These are phyloP conservation scores for Musa itinerans DNA, from an alignment of 176 grass and related monocot species.

Conservation along the genomic window DNA sequence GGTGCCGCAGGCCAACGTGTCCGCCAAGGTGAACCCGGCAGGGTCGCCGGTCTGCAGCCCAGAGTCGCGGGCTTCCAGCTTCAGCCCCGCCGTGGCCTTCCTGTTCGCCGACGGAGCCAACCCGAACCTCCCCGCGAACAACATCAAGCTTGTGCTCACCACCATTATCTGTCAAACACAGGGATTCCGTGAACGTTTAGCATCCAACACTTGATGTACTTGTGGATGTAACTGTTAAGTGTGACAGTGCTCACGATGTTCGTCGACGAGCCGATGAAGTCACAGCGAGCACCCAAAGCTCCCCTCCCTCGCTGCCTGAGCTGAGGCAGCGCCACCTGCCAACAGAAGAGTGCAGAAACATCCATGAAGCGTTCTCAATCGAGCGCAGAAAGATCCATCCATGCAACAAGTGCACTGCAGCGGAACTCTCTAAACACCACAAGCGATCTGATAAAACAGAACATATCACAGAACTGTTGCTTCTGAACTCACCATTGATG, in stretches of 20 bases:
- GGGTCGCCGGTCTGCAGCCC: conserved; percentile 92
- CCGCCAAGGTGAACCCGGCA: conserved; percentile 84
- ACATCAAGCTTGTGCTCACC: conserved; percentile 83
- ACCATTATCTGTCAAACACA: conserved; percentile 63
- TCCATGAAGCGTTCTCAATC: background rate
- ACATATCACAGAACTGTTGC: background rate
- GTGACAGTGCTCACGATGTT: conserved; percentile 40
- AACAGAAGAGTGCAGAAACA: background rate
- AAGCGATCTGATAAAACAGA: too few species aligned
- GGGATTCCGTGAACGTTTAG: too few species aligned
- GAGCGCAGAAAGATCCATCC: too few species aligned
- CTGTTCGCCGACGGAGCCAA: conserved; percentile 93
- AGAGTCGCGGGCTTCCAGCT: conserved; percentile 72
- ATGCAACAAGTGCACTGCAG: too few species aligned
- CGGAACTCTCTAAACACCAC: too few species aligned
- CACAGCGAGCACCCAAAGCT: conserved; percentile 61
- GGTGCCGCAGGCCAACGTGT: conserved; percentile 75
- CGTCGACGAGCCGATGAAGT: conserved; percentile 82
- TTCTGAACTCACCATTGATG: conserved; percentile 35
- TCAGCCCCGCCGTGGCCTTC: conserved; percentile 82
- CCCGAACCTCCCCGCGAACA: conserved; percentile 83
- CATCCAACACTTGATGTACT: background rate
- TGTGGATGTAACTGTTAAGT: background rate
- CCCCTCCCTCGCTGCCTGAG: conserved; percentile 31
- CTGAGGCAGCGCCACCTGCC: conserved; percentile 34